A percentile compares a stretch with the other conserved stretches of the same genome.
These are phyloP conservation scores for Gnaphalium uliginosum DNA, from an alignment of 129 eudicot genomes.

Conservation along the genomic window DNA sequence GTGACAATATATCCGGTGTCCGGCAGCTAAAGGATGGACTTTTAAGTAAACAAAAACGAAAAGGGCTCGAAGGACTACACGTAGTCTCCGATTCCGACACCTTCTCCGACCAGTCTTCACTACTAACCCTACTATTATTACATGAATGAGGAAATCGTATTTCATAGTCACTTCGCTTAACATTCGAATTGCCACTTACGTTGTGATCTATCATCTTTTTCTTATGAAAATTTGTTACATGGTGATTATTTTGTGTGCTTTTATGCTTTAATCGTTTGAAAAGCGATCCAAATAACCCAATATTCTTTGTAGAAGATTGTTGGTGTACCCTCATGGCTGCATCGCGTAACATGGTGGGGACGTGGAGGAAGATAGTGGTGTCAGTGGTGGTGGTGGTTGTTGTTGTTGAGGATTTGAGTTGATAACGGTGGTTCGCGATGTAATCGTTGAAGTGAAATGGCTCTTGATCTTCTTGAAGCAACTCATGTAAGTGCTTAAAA, in stretches of 20 bases:
- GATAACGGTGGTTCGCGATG: slow-evolving; percentile 47
- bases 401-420: slow-evolving; percentile 27
- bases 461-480: slow-evolving; percentile 65
- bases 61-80: slow-evolving; percentile 60
- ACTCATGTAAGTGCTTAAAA: slow-evolving; percentile 51
- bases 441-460: slow-evolving; percentile 52
- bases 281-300: slow-evolving; percentile 54
- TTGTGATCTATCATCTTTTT: neutral
- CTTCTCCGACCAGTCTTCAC: slow-evolving; percentile 46
- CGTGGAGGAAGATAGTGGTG: slow-evolving; percentile 39
- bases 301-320: slow-evolving; percentile 21
- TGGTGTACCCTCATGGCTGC: slow-evolving; percentile 62
- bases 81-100: slow-evolving; percentile 51
- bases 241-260: slow-evolving; percentile 31
- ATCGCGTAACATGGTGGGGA: slow-evolving; percentile 62
- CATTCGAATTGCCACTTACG: neutral
- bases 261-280: slow-evolving; percentile 37
- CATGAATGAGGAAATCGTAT: slow-evolving; percentile 34
- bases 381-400: slow-evolving; percentile 25
- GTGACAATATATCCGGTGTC: slow-evolving; percentile 49
- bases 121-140: slow-evolving; percentile 40
- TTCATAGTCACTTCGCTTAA: neutral
- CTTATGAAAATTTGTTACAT: neutral
- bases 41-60: slow-evolving; percentile 50
- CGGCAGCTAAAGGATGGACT: slow-evolving; percentile 42